Evolutionary conservation across 192 early-diverging fungal genomes (phyloP).

Genomic region (Umbelopsis isabellina): DNA sequence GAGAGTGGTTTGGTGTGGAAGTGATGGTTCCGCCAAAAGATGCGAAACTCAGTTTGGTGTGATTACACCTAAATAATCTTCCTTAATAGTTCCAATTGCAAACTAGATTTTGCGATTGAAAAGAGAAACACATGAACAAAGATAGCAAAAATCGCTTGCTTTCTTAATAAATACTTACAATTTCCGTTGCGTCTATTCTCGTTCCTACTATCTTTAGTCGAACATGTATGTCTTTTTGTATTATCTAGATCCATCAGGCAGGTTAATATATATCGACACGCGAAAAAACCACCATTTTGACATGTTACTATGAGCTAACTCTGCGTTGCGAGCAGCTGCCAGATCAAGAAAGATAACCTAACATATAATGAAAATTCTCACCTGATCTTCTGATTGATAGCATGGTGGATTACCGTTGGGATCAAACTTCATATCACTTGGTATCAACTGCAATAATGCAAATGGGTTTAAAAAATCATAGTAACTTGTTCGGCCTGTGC

Average conservation of each 20-base stretch:
- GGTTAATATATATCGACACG: neutral
- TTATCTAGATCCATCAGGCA: conserved; percentile 43
- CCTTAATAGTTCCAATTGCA: conserved; percentile 96
- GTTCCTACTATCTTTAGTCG: conserved; percentile 90
- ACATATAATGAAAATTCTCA: conserved; percentile 13
- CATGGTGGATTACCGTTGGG: conserved; percentile 84
- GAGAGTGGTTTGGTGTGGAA: neutral
- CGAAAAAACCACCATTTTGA: too few relatives aligned
- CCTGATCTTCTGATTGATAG: conserved; percentile 79
- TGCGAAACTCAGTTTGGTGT: conserved; percentile 27
- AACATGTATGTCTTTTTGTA: conserved; percentile 86
- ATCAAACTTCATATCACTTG: conserved; percentile 89
- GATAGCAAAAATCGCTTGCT: conserved; percentile 26
- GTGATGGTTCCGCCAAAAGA: conserved; percentile 2
- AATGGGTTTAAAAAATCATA: neutral
- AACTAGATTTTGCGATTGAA: conserved; percentile 53
- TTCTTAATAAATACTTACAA: conserved; percentile 63
- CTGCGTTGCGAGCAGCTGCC: too few relatives aligned
- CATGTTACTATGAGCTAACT: too few relatives aligned
- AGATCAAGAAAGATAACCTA: neutral
- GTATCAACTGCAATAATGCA: conserved; percentile 67
- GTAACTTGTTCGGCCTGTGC: neutral
- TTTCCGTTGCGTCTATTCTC: conserved; percentile 88
- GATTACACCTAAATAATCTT: conserved; percentile 91
- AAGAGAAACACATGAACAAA: conserved; percentile 12